phyloP scores from a whole-genome alignment of 139 green algal species.

The Asterochloris sp. region DNA sequence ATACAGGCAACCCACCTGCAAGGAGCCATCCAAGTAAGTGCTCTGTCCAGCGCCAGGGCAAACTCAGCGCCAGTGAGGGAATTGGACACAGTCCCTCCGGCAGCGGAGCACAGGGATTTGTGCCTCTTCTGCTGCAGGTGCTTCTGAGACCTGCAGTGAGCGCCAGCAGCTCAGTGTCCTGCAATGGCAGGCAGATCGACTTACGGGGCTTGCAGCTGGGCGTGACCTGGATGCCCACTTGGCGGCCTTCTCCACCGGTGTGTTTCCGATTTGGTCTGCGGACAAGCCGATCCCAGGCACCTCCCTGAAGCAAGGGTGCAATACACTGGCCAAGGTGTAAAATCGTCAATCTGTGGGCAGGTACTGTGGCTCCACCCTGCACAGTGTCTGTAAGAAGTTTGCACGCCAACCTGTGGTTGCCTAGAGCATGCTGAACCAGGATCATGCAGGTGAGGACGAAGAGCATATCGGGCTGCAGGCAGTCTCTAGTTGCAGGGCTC shows the following conservation, averaged over 20 bases:
- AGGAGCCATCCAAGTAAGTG: constrained; percentile 49
- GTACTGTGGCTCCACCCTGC: not conserved
- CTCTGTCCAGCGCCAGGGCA: constrained; percentile 44
- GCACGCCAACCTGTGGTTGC: not conserved
- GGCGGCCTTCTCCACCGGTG: too few relatives aligned
- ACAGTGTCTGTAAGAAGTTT: not conserved
- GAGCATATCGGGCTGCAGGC: too few relatives aligned
- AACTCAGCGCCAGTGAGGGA: constrained; percentile 46
- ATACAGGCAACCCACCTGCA: constrained; percentile 45
- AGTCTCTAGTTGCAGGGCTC: too few relatives aligned
- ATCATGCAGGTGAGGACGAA: too few relatives aligned
- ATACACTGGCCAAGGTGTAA: not conserved
- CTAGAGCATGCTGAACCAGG: too few relatives aligned
- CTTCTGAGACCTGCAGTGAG: constrained; percentile 17
- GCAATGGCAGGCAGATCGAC: not conserved
- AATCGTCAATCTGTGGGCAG: not conserved
- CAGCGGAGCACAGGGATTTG: constrained; percentile 32
- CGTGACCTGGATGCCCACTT: too few relatives aligned
- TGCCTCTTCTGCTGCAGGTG: constrained; percentile 27
- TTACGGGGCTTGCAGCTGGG: too few relatives aligned
- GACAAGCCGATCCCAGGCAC: too few relatives aligned
- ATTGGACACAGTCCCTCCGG: constrained; percentile 48
- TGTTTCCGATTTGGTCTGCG: too few relatives aligned
- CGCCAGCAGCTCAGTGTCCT: not conserved
- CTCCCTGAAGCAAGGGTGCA: too few relatives aligned